Base-by-base conservation (phyloP, 1,139 yeast species). In the Lodderomyces jiufengensis region DNA sequence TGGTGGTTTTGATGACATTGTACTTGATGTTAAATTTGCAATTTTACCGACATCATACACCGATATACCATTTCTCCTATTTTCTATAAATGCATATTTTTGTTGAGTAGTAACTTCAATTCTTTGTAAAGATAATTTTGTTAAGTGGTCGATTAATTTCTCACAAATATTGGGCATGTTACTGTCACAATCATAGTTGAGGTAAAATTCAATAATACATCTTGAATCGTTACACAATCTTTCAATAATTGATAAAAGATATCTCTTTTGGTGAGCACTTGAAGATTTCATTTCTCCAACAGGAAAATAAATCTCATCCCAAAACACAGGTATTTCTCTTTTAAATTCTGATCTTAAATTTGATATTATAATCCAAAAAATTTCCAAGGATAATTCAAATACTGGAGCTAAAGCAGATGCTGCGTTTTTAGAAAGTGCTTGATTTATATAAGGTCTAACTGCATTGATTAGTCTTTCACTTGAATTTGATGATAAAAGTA, bases 141-240 rank as follows among this genome's bases (percentile, higher is more conserved):
- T 84, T 47, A 92, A 67, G 48, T 84, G 81, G 47, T 87, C 92
- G 38, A 88, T 77, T 27, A 86, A 66, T 37, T 78, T 73, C 59
- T 94, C 98, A 57, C 92, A 87, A 34, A 90, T 72, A 55, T 92
- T 92, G 32, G 95, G 86, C 72, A 83, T 76, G 5, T 76, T 67
- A 12, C 83, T 73, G 55, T 88, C 96, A 64, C 99, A 94, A 58
- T 94, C 99, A 58, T 92, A 94, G 57, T 94, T 94, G 51, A 94
- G 73, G 54, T 90, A 94, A 44, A 92, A 78, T 59, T 94, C 99
- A 41, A 94, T 87, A 41, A 94, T 68, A 25, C 95, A 84, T 45
- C 95, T 73, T 25, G 97, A 95, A 57, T 92, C 96, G 45, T 80
- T 80, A 54, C 95, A 84, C 31, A 92, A 61, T 46, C 95, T 73